Evolutionary conservation across 139 green algal species (phyloP), one percentile per base, ranked within the genome.

Genomic region (Monoraphidium neglectum): DNA sequence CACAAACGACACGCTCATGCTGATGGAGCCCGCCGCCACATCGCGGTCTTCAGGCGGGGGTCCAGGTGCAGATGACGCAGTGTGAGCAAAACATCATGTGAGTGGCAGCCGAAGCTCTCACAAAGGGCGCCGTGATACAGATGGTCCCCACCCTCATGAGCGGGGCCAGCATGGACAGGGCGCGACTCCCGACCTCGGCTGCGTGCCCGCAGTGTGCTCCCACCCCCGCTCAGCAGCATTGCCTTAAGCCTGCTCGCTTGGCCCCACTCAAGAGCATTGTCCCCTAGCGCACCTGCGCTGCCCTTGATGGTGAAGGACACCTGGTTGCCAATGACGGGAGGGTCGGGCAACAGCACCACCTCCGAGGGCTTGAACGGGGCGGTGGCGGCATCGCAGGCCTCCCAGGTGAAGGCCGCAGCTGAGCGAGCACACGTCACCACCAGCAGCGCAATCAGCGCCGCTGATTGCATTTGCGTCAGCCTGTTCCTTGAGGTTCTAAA

Each of bases 281-380:
- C 16, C 15, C 16, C 28, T 67, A 21, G 15, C 72, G n/a, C n/a
- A 86, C 83, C 79, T 60, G 76, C 77, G 1, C 63, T 68, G 6
- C 76, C 84, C 6, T 57, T 56, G 12, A 88, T 84, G 0, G 65
- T 70, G 37, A 88, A 88, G 0, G 63, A 76, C 2, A 83, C 84
- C 1, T 77, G 72, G 0, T 60, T 57, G 2, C 84, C 84, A 35
- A 83, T 83, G 23, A 81, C 68, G 6, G 79, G 79, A 4, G 84
- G 84, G 70, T 88, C 84, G 33, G 84, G 84, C 18, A 80, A 56
- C 33, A 88, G 65, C 6, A 51, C 40, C 0, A 88, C 84, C 4
- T 65, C 23, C 24, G 53, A 51, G 0, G 76, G 79, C 10, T 32
- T 66, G 37, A 85, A 77, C 6, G 59, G 43, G 0, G 75, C 72